Evolutionary conservation across 1,284 basidiomycete species (phyloP).

Genomic region (Lentinula novae-zelandiae): DNA sequence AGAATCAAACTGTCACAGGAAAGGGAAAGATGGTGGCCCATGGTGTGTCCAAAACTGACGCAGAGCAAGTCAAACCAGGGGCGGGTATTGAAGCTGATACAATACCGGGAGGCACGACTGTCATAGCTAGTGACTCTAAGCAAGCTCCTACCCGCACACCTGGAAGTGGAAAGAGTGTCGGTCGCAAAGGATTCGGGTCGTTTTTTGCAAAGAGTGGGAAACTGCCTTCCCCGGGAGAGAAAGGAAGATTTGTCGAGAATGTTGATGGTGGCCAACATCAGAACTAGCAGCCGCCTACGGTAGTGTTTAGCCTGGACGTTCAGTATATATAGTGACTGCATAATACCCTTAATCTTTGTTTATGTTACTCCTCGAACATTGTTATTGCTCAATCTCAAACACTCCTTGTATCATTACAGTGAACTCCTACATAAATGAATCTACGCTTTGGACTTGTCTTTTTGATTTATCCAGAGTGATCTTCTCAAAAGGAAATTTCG

Average conservation of each 20-base stretch:
- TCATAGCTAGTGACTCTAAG: conserved; percentile 4
- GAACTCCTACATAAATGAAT: neutral
- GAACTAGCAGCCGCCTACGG: too few species aligned
- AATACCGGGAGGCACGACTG: conserved; percentile 15
- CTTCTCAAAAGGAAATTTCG: neutral
- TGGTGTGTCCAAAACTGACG: conserved; percentile 30
- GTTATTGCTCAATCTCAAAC: neutral
- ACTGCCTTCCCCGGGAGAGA: conserved; percentile 19
- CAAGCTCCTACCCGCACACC: conserved; percentile 12
- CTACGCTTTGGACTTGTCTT: too few species aligned
- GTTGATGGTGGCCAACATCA: conserved; percentile 7
- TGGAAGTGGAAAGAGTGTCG: conserved; percentile 11
- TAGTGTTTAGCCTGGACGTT: too few species aligned
- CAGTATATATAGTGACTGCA: too few species aligned
- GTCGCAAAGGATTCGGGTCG: conserved; percentile 12
- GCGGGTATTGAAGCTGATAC: conserved; percentile 31
- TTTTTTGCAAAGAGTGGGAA: conserved; percentile 13
- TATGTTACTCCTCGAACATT: neutral
- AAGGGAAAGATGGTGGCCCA: conserved; percentile 19
- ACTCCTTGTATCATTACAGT: too few species aligned
- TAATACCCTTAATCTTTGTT: too few species aligned
- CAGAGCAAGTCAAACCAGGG: conserved; percentile 47
- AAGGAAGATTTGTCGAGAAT: conserved; percentile 28
- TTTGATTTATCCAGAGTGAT: too few species aligned
- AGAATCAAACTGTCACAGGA: conserved; percentile 17